phyloP scores from a whole-genome alignment of 2,329 filamentous ascomycete genomes.

The Fonsecaea nubica region DNA sequence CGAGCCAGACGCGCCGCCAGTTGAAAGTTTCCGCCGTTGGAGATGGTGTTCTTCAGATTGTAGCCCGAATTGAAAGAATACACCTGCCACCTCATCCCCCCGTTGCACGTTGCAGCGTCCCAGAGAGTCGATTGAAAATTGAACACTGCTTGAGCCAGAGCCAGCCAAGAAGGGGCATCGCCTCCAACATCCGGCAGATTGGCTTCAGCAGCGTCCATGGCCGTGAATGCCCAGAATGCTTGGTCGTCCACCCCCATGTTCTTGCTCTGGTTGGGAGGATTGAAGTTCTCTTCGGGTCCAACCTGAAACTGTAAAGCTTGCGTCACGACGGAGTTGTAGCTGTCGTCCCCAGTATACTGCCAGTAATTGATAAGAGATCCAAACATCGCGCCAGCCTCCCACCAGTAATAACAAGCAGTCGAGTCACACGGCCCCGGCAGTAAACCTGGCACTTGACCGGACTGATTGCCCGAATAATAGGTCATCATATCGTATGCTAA shows the following conservation, averaged over 20 bases:
- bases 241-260: constrained; percentile 46
- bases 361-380: constrained; percentile 51
- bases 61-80: constrained; percentile 62
- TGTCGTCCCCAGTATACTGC: constrained; percentile 51
- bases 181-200: constrained; percentile 47
- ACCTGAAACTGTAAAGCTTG: constrained; percentile 51
- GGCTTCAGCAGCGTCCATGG: constrained; percentile 48
- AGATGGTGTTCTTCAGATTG: constrained; percentile 60
- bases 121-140: constrained; percentile 75
- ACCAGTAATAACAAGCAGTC: constrained; percentile 46
- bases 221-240: constrained; percentile 49
- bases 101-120: constrained; percentile 69
- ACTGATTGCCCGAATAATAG: constrained; percentile 46
- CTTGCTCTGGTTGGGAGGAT: constrained; percentile 51
- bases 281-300: constrained; percentile 48
- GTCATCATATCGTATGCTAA: constrained; percentile 45
- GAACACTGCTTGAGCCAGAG: constrained; percentile 76
- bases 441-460: constrained; percentile 44
- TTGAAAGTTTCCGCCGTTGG: constrained; percentile 60
- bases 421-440: constrained; percentile 42
- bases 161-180: constrained; percentile 70
- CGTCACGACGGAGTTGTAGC: constrained; percentile 49
- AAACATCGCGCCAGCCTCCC: constrained; percentile 49
- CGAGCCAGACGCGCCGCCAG: constrained; percentile 52
- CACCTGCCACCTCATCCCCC: constrained; percentile 83